Evolutionary conservation across 225 moss, liverwort and hornwort species (phyloP).

Genomic region (Ulota crispa): DNA sequence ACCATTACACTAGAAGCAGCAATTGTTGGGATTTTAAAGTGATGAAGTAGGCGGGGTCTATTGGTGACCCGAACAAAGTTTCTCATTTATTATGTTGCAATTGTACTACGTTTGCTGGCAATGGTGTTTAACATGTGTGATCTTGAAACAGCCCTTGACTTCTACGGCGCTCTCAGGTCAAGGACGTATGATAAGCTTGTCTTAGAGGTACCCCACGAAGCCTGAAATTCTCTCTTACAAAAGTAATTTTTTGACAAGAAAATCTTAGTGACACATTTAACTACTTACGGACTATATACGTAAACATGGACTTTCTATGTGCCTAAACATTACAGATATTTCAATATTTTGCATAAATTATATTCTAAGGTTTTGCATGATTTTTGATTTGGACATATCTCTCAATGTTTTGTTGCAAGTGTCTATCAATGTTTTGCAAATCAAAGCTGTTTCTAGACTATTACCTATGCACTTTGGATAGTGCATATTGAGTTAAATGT

Average conservation of each 20-base stretch:
- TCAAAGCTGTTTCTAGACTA: no score
- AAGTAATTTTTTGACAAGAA: background rate
- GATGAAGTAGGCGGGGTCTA: background rate
- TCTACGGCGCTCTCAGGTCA: conserved; percentile 91
- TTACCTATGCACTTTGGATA: no score
- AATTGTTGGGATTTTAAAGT: background rate
- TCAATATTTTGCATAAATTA: no score
- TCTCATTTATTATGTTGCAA: background rate
- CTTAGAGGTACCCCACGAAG: conserved; percentile 59
- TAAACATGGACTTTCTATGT: no score
- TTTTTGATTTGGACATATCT: no score
- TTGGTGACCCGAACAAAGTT: background rate
- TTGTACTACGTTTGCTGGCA: background rate
- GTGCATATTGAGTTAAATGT: no score
- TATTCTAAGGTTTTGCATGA: no score
- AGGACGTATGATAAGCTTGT: conserved; percentile 81
- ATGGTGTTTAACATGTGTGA: conserved; percentile 12
- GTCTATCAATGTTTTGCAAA: no score
- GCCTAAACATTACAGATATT: no score
- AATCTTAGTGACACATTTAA: no score
- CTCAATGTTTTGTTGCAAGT: no score
- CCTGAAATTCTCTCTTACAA: background rate
- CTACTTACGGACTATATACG: no score
- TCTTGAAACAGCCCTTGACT: conserved; percentile 79
- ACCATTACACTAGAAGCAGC: background rate